Percentiles rank a stretch among this genome's conserved stretches.
Conservation (phyloP, 1,284 basidiomycete genomes). For the Exobasidium rhododendri region DNA sequence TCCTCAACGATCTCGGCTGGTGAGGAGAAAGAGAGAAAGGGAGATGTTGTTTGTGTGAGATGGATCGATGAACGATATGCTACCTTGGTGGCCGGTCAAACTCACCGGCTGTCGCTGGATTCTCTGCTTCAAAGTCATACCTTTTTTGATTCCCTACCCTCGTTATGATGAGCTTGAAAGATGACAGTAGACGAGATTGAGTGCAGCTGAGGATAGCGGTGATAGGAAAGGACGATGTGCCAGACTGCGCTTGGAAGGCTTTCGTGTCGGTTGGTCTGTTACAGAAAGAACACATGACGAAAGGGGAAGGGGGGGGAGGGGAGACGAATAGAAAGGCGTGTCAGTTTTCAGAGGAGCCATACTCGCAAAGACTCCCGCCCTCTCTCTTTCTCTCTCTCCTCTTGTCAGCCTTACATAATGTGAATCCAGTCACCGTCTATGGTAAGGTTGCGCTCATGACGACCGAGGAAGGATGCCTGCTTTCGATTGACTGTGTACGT, state of each 20-base stretch:
- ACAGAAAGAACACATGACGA: background rate
- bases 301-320: background rate
- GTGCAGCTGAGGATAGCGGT: slow-evolving; percentile 79
- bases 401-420: slow-evolving; percentile 63
- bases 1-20: slow-evolving; percentile 11
- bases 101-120: slow-evolving; percentile 71
- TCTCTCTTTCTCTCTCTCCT: background rate
- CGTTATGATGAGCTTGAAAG: slow-evolving; percentile 79
- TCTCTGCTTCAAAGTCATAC: slow-evolving; percentile 97
- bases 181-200: slow-evolving; percentile 72
- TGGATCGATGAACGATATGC: slow-evolving; percentile 15
- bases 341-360: background rate
- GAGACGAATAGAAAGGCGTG: background rate
- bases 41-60: background rate
- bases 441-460: slow-evolving; percentile 84
- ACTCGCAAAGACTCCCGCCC: background rate
- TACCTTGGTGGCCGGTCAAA: slow-evolving; percentile 44
- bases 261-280: slow-evolving; percentile 36
- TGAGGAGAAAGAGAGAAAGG: background rate
- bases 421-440: slow-evolving; percentile 94
- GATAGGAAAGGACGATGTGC: slow-evolving; percentile 80
- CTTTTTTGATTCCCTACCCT: slow-evolving; percentile 71
- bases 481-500: slow-evolving; percentile 93
- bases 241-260: slow-evolving; percentile 28
- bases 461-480: slow-evolving; percentile 73